Evolutionary conservation across 139 green algal species (phyloP).

Genomic region (Picochlorum sp.): DNA sequence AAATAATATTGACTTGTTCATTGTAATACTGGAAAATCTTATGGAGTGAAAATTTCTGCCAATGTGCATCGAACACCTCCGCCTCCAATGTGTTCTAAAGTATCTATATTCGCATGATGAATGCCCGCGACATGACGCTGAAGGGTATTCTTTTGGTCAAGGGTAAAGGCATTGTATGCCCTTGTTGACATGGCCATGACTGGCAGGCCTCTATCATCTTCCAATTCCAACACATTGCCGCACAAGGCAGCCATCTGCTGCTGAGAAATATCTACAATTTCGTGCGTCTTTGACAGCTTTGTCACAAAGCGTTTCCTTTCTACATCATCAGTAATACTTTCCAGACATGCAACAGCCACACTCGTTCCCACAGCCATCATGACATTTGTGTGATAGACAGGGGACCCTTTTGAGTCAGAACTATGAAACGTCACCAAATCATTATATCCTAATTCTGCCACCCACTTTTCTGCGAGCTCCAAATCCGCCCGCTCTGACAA

Average conservation of each 20-base stretch:
- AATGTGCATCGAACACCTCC: constrained; percentile 86
- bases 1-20: too few relatives aligned
- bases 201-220: constrained; percentile 68
- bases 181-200: constrained; percentile 75
- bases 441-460: constrained; percentile 56
- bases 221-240: constrained; percentile 89
- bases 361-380: constrained; percentile 89
- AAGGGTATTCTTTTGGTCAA: constrained; percentile 57
- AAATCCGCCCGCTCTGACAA: constrained; percentile 72
- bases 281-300: constrained; percentile 37
- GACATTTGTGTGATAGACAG: constrained; percentile 96
- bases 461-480: constrained; percentile 55
- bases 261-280: constrained; percentile 78
- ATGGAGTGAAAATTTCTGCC: constrained; percentile 71
- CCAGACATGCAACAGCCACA: constrained; percentile 83
- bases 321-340: constrained; percentile 56
- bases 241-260: constrained; percentile 82
- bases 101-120: constrained; percentile 82
- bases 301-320: constrained; percentile 60
- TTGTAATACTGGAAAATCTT: neutral
- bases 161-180: constrained; percentile 81
- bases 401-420: constrained; percentile 38
- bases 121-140: constrained; percentile 64
- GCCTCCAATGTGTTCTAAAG: constrained; percentile 82
- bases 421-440: constrained; percentile 42